A percentile compares a stretch with the other conserved stretches of the same genome.
These are phyloP conservation scores for Citrus inodora DNA, from an alignment of 345 rosid species.

Conservation along the genomic window DNA sequence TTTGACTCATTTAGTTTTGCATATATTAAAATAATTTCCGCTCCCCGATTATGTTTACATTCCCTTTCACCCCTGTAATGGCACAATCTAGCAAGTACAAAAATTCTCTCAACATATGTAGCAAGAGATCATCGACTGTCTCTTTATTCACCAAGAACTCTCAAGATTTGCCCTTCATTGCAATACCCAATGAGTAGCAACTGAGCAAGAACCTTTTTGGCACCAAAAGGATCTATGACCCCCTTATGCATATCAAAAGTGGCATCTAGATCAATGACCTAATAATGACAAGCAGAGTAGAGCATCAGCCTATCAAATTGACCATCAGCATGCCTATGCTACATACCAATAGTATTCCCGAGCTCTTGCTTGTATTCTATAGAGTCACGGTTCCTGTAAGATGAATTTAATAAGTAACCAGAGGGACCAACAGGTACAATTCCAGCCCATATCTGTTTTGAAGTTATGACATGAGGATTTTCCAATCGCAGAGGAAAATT, in stretches of 20 bases:
- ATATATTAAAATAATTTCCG: background rate
- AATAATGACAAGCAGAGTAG: constrained; percentile 15
- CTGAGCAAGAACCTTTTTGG: background rate
- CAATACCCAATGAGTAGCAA: background rate
- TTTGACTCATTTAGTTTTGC: background rate
- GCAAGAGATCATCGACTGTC: background rate
- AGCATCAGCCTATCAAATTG: constrained; percentile 17
- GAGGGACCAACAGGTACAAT: constrained; percentile 87
- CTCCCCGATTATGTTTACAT: background rate
- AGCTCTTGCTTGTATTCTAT: constrained; percentile 93
- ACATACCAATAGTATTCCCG: constrained; percentile 93
- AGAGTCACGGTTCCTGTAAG: constrained; percentile 72
- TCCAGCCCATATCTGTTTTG: constrained; percentile 93
- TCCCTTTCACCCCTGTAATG: background rate
- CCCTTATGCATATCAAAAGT: background rate
- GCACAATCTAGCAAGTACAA: background rate
- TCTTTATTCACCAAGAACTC: background rate
- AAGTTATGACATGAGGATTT: constrained; percentile 96
- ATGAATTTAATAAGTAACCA: constrained; percentile 74
- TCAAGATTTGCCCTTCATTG: background rate
- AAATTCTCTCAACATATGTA: background rate
- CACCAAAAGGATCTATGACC: constrained; percentile 5
- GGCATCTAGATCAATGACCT: background rate
- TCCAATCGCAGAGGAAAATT: constrained; percentile 87
- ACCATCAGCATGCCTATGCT: constrained; percentile 12